phyloP scores from a whole-genome alignment of 805 yeast genomes.

The Starmera quercuum region DNA sequence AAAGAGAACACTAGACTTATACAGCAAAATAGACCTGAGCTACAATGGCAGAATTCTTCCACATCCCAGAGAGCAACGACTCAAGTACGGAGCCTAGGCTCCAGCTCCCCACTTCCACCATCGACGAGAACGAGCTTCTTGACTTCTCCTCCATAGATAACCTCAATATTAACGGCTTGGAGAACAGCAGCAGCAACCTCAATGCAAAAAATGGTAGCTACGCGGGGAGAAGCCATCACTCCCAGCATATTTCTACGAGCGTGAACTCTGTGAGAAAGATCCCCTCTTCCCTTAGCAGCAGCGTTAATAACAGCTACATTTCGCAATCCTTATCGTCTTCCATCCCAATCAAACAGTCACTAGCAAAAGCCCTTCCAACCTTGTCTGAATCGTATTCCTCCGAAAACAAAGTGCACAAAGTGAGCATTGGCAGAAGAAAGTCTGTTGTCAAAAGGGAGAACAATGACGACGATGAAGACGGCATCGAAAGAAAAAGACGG shows the following conservation, averaged over 20 bases:
- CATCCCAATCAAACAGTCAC: slow-evolving; percentile 18
- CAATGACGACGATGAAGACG: slow-evolving; percentile 19
- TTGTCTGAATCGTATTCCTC: slow-evolving; percentile 1
- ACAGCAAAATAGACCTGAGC: too few species aligned
- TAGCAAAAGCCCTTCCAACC: slow-evolving; percentile 15
- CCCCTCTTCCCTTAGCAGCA: neutral
- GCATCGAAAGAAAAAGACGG: slow-evolving; percentile 38
- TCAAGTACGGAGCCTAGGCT: neutral
- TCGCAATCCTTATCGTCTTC: slow-evolving; percentile 4
- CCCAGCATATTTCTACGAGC: neutral
- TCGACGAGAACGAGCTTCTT: slow-evolving; percentile 12
- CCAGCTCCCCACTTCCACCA: too few species aligned
- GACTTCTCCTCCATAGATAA: slow-evolving; percentile 14
- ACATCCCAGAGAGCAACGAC: slow-evolving; percentile 1
- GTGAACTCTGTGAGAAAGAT: neutral
- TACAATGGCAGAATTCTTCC: too few species aligned
- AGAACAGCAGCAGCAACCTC: neutral
- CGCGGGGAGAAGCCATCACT: slow-evolving; percentile 3
- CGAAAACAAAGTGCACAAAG: slow-evolving; percentile 10
- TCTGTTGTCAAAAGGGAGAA: slow-evolving; percentile 5
- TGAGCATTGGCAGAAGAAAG: slow-evolving; percentile 11
- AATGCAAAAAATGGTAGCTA: neutral
- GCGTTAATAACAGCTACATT: slow-evolving; percentile 1
- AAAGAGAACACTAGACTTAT: too few species aligned
- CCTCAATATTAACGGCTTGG: neutral